Evolutionary conservation across 2,329 filamentous ascomycete genomes (phyloP), one percentile per base, ranked within the genome.

Genomic region (Diaporthe helianthi): DNA sequence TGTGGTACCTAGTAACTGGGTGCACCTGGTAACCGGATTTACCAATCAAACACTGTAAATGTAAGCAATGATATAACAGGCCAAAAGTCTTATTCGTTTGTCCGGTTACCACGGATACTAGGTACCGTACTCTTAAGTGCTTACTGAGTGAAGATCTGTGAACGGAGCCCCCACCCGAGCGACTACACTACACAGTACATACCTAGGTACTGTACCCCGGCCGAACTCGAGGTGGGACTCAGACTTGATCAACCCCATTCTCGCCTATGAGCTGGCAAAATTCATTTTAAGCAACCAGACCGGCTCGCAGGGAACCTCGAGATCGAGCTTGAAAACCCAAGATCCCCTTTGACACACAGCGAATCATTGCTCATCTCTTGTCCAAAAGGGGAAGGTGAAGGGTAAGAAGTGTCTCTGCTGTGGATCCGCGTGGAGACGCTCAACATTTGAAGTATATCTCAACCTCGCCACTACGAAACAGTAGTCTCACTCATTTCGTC

Each of bases 351-450:
- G 36, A n/a, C 13, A 47, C 51, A 46, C 52, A 51, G 52, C 65
- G 65, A 67, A 67, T 67, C 65, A 67, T 41, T 55, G 65, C 13
- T 41, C 26, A 52, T 44, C 29, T 55, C 65, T 29, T 29, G 31
- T 67, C 65, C 65, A 2, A 49, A 67, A 51, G 31, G 44, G 65
- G 65, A 67, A 67, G 38, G 29, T 36, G 29, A 36, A 33, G 15
- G 24, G 12, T 36, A n/a, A 63, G 13, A 19, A 24, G n/a, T n/a
- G 15, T 36, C 44, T 17, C 41, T n/a, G 52, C 22, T 38, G 65
- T 67, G 65, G 65, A 31, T 65, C 46, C 61, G 29, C 24, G 61
- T 65, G 46, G 61, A 9, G 29, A 22, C 17, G 36, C 19, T 15
- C 12, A 54, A 51, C 29, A n/a, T n/a, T n/a, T n/a, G n/a, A n/a